Base-by-base conservation (phyloP, 169 alveolate species). In the Cryptosporidium muris region DNA sequence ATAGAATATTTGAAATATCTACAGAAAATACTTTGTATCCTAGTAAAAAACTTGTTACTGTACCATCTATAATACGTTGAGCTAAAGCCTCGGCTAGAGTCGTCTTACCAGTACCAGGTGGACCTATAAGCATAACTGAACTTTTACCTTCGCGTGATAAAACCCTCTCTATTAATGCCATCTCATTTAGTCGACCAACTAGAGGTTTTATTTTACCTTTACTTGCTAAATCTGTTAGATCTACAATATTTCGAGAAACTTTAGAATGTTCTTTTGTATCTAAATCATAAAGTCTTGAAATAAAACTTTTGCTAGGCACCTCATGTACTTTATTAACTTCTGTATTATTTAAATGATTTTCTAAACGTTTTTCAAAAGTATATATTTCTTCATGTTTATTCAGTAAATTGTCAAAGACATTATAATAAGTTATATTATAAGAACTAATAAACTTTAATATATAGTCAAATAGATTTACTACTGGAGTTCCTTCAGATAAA, bases 121-220 rank as follows among this genome's bases (percentile, higher is more conserved):
- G 38, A 8, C 81, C 64, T n/a, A 66, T 64, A 43, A 66, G 8
- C 34, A 66, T 66, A 11, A 64, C 81, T 2, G 81, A 66, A 51
- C 64, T 49, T 34, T 49, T n/a, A 36, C 51, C 64, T 49, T 14
- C 40, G 36, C 65, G 16, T 7, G 81, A 66, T 34, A 66, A 64
- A 52, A 64, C 34, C 37, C 48, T 66, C 51, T 66, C 81, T 2
- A 66, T 62, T 25, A 51, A 36, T 49, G 37, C 8, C 42, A 12
- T 49, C n/a, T 48, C 81, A 66, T 66, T 64, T 16, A 66, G 37
- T 45, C 37, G 16, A 16, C 37, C 81, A 49, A 52, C 14, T 5
- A 64, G 64, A 6, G 9, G 47, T 4, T 62, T 38, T 49, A 66
- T 42, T 25, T 37, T 64, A 14, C 2, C 12, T 25, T 66, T 64